phyloP scores from a whole-genome alignment of 306 rosid genomes.

The Cicer judaicum region DNA sequence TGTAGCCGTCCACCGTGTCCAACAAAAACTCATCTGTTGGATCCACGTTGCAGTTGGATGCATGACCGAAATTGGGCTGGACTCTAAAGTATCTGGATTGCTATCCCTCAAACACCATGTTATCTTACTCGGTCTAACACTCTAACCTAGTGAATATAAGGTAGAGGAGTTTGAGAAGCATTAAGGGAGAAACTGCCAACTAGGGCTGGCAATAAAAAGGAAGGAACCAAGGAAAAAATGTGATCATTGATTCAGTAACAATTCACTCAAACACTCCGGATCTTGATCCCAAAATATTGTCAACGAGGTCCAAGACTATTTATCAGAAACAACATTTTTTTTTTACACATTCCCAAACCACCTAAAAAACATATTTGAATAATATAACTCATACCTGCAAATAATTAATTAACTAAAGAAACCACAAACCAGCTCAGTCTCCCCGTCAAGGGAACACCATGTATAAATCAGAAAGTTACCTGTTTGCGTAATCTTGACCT shows the following conservation, averaged over 20 bases:
- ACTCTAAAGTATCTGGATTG: neutral
- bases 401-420: neutral
- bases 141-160: no score
- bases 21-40: neutral
- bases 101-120: neutral
- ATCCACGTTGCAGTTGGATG: neutral
- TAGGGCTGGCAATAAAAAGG: no score
- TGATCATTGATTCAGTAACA: no score
- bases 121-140: no score
- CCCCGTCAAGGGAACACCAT: neutral
- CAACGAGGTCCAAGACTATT: no score
- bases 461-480: conserved; percentile 51
- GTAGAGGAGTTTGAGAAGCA: no score
- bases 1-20: neutral
- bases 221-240: no score
- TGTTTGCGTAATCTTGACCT: conserved; percentile 98
- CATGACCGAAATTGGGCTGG: neutral
- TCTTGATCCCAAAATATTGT: no score
- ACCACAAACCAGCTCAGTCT: neutral
- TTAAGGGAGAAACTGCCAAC: no score
- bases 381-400: neutral
- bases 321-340: no score
- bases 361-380: neutral
- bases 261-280: no score
- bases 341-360: neutral